A percentile compares a stretch with the other conserved stretches of the same genome.
These are phyloP conservation scores for Phytophthora pluvialis DNA, from an alignment of 352 stramenopile species.

Conservation along the genomic window DNA sequence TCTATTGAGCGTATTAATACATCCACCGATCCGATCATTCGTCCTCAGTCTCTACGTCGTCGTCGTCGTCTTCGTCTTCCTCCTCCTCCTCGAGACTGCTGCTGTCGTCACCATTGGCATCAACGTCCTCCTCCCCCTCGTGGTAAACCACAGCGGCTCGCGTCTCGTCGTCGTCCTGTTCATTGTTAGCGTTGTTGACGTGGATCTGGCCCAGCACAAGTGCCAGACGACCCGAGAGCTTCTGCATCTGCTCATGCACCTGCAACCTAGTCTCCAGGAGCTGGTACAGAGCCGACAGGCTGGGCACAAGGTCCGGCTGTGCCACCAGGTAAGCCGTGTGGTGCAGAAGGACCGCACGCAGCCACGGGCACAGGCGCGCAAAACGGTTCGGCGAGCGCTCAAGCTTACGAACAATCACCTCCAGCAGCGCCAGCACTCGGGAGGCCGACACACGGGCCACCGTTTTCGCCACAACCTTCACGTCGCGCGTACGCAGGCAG, in stretches of 20 bases:
- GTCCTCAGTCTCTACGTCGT: constrained; percentile 44
- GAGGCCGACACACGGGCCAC: constrained; percentile 77
- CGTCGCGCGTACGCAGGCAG: constrained; percentile 76
- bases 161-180: constrained; percentile 50
- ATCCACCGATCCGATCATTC: constrained; percentile 42
- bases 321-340: constrained; percentile 88
- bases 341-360: constrained; percentile 81
- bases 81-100: constrained; percentile 63
- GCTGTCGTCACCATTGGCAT: constrained; percentile 44
- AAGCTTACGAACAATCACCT: constrained; percentile 85
- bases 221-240: constrained; percentile 81
- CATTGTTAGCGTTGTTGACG: constrained; percentile 53
- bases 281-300: constrained; percentile 85
- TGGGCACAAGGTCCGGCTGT: constrained; percentile 83
- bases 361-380: constrained; percentile 81
- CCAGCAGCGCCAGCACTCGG: constrained; percentile 78
- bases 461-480: constrained; percentile 78
- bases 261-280: constrained; percentile 83
- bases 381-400: constrained; percentile 84
- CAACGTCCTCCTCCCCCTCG: constrained; percentile 59
- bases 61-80: constrained; percentile 53
- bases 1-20: constrained; percentile 71
- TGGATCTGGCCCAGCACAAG: constrained; percentile 87
- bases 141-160: constrained; percentile 71
- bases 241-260: constrained; percentile 84